Conservation (phyloP, 2,329 filamentous ascomycete species). For the Fusarium sambucinum region DNA sequence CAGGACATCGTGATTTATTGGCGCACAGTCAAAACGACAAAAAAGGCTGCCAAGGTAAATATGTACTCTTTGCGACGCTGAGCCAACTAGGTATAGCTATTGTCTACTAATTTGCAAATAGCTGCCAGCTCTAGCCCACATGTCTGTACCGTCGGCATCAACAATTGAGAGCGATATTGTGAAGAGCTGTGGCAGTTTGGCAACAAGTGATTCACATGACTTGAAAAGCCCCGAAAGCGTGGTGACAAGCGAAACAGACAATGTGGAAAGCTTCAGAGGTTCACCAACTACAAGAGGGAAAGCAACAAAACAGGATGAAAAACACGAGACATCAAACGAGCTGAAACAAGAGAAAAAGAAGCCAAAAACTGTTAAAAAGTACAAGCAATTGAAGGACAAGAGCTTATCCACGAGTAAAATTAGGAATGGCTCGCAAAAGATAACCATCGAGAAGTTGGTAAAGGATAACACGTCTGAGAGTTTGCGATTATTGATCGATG, state of each 20-base stretch:
- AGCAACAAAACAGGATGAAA: not conserved
- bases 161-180: not conserved
- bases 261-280: not conserved
- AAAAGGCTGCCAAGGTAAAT: not conserved
- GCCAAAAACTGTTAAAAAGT: not conserved
- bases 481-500: too few relatives aligned
- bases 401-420: not conserved
- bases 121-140: not conserved
- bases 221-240: not conserved
- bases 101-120: not conserved
- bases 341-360: not conserved
- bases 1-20: accelerated
- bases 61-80: not conserved
- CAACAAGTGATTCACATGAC: not conserved
- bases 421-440: too few relatives aligned
- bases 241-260: not conserved
- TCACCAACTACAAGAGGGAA: not conserved
- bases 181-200: not conserved
- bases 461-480: not conserved
- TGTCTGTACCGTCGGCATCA: not conserved
- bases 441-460: not conserved
- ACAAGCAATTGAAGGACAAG: not conserved
- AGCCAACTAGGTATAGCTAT: not conserved
- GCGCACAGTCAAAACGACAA: not conserved
- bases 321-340: not conserved